Conservation (phyloP, 2,329 filamentous ascomycete genomes). For the Leptodontidium sp. region DNA sequence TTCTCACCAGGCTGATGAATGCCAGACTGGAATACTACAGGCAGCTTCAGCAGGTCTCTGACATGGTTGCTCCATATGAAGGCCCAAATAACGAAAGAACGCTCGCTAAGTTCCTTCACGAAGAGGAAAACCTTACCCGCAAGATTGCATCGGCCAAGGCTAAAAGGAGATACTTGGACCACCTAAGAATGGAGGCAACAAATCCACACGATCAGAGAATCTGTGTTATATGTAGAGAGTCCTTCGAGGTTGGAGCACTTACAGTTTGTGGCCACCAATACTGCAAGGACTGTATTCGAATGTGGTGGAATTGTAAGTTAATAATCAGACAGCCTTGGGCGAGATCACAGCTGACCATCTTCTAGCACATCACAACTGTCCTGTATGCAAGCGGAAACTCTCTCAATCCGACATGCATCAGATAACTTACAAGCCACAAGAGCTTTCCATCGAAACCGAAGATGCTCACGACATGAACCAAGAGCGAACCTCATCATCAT, state of each 20-base stretch:
- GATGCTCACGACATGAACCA: slow-evolving; percentile 48
- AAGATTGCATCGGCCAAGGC: slow-evolving; percentile 71
- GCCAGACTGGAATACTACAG: slow-evolving; percentile 87
- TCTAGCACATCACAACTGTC: slow-evolving; percentile 74
- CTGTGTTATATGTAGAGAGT: slow-evolving; percentile 85
- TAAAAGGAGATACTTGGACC: slow-evolving; percentile 76
- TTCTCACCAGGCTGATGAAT: slow-evolving; percentile 84
- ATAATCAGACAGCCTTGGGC: background rate
- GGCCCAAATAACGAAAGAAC: slow-evolving; percentile 50
- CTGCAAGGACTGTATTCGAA: slow-evolving; percentile 84
- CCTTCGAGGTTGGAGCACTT: slow-evolving; percentile 80
- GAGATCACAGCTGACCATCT: background rate
- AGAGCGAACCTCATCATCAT: slow-evolving; percentile 37
- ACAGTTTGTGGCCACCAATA: slow-evolving; percentile 93
- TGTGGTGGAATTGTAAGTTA: slow-evolving; percentile 70
- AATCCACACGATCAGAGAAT: slow-evolving; percentile 70
- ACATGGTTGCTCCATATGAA: slow-evolving; percentile 81
- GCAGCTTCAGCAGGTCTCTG: slow-evolving; percentile 89
- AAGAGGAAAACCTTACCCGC: slow-evolving; percentile 63
- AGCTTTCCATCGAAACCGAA: slow-evolving; percentile 73
- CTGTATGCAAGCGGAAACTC: slow-evolving; percentile 80
- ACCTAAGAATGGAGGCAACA: slow-evolving; percentile 48
- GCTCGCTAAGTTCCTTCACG: slow-evolving; percentile 59
- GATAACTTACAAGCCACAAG: slow-evolving; percentile 82
- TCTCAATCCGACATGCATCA: slow-evolving; percentile 76